A percentile compares a stretch with the other conserved stretches of the same genome.
These are phyloP conservation scores for Neopestalotiopsis sp. DNA, from an alignment of 2,329 filamentous ascomycete species.

Conservation along the genomic window DNA sequence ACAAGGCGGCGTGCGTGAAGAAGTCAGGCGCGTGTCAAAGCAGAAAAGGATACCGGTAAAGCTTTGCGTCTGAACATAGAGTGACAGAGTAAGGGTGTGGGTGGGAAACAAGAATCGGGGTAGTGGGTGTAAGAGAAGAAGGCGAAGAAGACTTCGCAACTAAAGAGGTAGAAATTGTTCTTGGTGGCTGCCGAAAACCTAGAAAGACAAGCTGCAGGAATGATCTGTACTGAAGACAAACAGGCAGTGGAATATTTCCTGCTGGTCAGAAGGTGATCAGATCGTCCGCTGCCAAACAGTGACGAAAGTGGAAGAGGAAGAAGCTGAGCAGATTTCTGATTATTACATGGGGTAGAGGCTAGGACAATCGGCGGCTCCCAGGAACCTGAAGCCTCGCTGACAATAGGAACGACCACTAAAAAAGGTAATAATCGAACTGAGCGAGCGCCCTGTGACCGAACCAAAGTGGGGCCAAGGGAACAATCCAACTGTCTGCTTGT, in stretches of 20 bases:
- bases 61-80: background rate
- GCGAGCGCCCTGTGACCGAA: conserved; percentile 8
- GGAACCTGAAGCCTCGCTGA: conserved; percentile 5
- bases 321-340: background rate
- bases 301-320: background rate
- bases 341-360: background rate
- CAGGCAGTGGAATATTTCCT: background rate
- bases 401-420: conserved; percentile 6
- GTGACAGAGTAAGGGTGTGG: background rate
- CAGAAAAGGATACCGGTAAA: background rate
- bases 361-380: background rate
- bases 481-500: background rate
- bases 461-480: background rate
- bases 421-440: background rate
- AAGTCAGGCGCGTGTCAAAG: background rate
- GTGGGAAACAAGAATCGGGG: background rate
- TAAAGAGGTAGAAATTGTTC: background rate
- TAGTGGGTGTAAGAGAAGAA: background rate
- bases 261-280: background rate
- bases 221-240: background rate
- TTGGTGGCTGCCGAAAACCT: background rate
- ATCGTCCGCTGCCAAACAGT: background rate
- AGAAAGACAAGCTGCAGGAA: background rate
- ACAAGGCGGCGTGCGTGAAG: background rate
- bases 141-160: background rate